Percentiles rank a stretch among this genome's conserved stretches.
Evolutionary conservation across 768 basidiomycete species (phyloP).

Genomic region (Suillus spraguei): DNA sequence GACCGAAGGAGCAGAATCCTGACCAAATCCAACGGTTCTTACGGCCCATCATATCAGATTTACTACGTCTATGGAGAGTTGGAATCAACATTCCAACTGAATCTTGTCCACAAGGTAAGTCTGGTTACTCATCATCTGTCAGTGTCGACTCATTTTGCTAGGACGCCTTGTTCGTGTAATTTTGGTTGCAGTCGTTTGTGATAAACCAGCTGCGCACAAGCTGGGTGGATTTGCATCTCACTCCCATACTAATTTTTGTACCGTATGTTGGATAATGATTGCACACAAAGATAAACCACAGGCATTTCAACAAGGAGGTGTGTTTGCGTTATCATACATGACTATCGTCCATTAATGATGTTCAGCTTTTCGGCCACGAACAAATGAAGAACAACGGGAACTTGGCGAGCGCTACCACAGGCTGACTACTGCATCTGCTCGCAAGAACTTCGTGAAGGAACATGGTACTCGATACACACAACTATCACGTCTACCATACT

Average conservation of each 20-base stretch:
- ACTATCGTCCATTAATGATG: neutral
- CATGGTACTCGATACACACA: slow-evolving; percentile 20
- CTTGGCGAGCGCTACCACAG: slow-evolving; percentile 14
- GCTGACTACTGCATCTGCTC: neutral
- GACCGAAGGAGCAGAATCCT: too few species aligned
- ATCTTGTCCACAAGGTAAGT: slow-evolving; percentile 24
- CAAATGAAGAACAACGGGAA: slow-evolving; percentile 17
- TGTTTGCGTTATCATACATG: too few species aligned
- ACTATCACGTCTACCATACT: neutral
- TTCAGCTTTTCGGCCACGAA: slow-evolving; percentile 16
- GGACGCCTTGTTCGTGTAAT: slow-evolving; percentile 5
- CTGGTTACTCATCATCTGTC: too few species aligned
- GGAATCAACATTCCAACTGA: slow-evolving; percentile 14
- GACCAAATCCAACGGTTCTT: too few species aligned
- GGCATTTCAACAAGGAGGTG: too few species aligned
- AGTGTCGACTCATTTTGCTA: too few species aligned
- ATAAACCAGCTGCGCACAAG: slow-evolving; percentile 43
- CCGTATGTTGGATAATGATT: slow-evolving; percentile 30
- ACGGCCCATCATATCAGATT: slow-evolving; percentile 26
- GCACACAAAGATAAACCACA: neutral
- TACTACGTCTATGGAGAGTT: slow-evolving; percentile 24
- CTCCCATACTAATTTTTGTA: slow-evolving; percentile 37
- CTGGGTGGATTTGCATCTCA: slow-evolving; percentile 33
- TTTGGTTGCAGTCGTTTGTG: slow-evolving; percentile 37
- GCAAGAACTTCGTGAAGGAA: slow-evolving; percentile 18